A percentile compares a stretch with the other conserved stretches of the same genome.
These are phyloP conservation scores for Penicillium sp. DNA, from an alignment of 2,329 filamentous ascomycete species.

Conservation along the genomic window DNA sequence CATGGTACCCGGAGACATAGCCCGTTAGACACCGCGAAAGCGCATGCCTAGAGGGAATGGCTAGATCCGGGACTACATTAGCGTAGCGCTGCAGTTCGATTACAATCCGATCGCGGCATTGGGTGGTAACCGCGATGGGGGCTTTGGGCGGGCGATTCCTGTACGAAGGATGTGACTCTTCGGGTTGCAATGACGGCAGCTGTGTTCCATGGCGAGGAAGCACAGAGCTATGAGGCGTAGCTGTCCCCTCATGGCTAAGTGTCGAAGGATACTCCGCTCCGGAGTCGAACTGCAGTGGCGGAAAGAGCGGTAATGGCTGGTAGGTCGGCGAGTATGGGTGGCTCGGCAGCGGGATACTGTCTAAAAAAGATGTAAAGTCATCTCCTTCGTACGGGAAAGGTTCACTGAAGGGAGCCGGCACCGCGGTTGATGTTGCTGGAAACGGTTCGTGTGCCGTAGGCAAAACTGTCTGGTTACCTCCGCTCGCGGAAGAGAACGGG, in stretches of 20 bases:
- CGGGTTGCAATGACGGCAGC: conserved; percentile 39
- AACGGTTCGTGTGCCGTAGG: conserved; percentile 20
- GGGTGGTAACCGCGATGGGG: conserved; percentile 36
- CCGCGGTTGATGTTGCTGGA: conserved; percentile 20
- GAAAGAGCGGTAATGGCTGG: conserved; percentile 40
- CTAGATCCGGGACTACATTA: conserved; percentile 34
- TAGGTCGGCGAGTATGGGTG: conserved; percentile 40
- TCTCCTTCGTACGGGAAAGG: conserved; percentile 35
- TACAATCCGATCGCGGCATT: conserved; percentile 37
- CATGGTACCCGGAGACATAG: conserved; percentile 39
- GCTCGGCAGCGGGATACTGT: conserved; percentile 39
- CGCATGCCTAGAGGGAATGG: conserved; percentile 38
- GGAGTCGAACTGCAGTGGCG: conserved; percentile 30
- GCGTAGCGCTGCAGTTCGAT: conserved; percentile 28
- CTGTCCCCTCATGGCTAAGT: conserved; percentile 22
- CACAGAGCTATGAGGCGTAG: conserved; percentile 35
- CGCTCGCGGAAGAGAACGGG: conserved; percentile 19
- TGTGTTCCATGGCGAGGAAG: conserved; percentile 40
- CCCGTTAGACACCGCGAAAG: conserved; percentile 40
- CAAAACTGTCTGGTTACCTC: conserved; percentile 7
- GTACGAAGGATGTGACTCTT: conserved; percentile 32
- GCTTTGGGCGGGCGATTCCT: conserved; percentile 34
- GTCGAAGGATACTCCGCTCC: conserved; percentile 32
- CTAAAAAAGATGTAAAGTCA: conserved; percentile 42
- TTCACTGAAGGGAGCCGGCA: conserved; percentile 27